phyloP scores from a whole-genome alignment of 129 eudicot genomes.

The Pulicaria dysenterica region DNA sequence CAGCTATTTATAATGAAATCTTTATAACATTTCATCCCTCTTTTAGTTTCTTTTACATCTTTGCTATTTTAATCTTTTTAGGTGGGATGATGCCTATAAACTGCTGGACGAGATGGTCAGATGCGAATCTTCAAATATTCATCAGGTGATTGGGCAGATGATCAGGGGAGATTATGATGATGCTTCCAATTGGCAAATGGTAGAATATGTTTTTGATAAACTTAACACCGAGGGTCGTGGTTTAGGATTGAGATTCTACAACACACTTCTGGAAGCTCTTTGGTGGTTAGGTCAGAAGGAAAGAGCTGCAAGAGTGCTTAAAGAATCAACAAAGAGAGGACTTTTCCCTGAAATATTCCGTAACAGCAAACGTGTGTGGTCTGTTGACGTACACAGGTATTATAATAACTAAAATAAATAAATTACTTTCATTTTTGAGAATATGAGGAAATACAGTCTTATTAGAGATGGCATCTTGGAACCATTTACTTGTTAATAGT shows the following conservation, averaged over 20 bases:
- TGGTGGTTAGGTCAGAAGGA: conserved; percentile 95
- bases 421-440: background rate
- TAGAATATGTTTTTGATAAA: conserved; percentile 89
- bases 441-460: background rate
- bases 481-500: background rate
- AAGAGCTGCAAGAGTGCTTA: conserved; percentile 88
- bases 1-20: too few species aligned
- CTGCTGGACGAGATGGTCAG: conserved; percentile 74
- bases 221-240: conserved; percentile 81
- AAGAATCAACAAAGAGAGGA: conserved; percentile 91
- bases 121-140: conserved; percentile 69
- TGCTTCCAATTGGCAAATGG: conserved; percentile 90
- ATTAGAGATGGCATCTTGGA: background rate
- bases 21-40: background rate
- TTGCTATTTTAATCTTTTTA: conserved; percentile 37
- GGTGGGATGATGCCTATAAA: conserved; percentile 72
- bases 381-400: conserved; percentile 96
- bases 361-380: conserved; percentile 75
- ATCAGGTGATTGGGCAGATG: conserved; percentile 86
- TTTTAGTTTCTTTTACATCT: conserved; percentile 12
- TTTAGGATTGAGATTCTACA: conserved; percentile 86
- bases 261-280: conserved; percentile 84
- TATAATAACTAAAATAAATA: background rate
- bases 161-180: conserved; percentile 91
- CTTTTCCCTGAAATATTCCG: conserved; percentile 85